Percentiles rank a stretch among this genome's conserved stretches.
Conservation (phyloP, 371 early-diverging fungal genomes). For the Rhizopus delemar region DNA sequence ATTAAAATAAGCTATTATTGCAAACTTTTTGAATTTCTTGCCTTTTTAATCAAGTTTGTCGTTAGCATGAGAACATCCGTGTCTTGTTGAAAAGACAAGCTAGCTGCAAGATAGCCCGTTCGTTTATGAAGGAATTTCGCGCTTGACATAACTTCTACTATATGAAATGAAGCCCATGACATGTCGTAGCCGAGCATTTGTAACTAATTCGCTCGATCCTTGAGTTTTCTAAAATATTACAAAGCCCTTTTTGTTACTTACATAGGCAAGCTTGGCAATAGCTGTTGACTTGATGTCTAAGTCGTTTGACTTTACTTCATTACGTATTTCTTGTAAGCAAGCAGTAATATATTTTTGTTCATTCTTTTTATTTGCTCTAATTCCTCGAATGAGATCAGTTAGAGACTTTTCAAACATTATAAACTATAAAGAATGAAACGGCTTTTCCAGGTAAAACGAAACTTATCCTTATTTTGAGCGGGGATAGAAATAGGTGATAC, state of each 20-base stretch:
- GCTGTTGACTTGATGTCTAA: slow-evolving; percentile 83
- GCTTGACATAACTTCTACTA: slow-evolving; percentile 96
- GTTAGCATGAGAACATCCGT: slow-evolving; percentile 96
- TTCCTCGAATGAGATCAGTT: slow-evolving; percentile 89
- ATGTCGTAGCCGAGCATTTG: slow-evolving; percentile 97
- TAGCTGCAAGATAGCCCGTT: slow-evolving; percentile 90
- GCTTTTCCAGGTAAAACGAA: background rate
- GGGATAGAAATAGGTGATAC: background rate
- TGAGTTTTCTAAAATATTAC: background rate
- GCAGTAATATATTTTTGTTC: slow-evolving; percentile 84
- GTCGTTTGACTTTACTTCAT: slow-evolving; percentile 86
- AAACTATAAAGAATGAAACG: slow-evolving; percentile 2
- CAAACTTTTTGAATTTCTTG: slow-evolving; percentile 26
- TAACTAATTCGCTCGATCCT: slow-evolving; percentile 51
- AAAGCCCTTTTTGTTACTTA: slow-evolving; percentile 28
- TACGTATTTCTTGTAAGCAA: slow-evolving; percentile 85
- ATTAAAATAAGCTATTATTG: background rate
- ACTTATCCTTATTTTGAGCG: background rate
- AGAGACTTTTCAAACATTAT: slow-evolving; percentile 83
- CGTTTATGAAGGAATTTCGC: slow-evolving; percentile 83
- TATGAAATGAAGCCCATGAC: slow-evolving; percentile 95
- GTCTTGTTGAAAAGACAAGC: slow-evolving; percentile 87
- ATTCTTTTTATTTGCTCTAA: slow-evolving; percentile 90
- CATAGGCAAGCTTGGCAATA: slow-evolving; percentile 86
- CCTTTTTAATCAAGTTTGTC: slow-evolving; percentile 94